phyloP scores from a whole-genome alignment of 176 grass and related monocot species.

The Ensete glaucum region DNA sequence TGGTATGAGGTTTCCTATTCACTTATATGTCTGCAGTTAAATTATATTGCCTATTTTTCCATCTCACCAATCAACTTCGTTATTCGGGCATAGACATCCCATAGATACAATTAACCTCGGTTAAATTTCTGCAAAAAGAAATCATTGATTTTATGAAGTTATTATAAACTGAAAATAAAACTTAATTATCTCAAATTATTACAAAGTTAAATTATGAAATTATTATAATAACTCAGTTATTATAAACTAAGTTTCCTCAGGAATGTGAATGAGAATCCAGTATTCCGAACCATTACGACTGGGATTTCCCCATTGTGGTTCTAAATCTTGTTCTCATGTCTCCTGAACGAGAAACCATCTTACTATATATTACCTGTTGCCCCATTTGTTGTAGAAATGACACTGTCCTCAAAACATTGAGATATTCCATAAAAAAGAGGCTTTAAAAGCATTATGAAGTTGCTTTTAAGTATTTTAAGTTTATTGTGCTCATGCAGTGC shows the following conservation, averaged over 20 bases:
- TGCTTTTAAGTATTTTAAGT: too few species aligned
- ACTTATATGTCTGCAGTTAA: neutral
- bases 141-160: too few species aligned
- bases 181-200: too few species aligned
- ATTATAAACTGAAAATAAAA: too few species aligned
- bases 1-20: slow-evolving; percentile 43
- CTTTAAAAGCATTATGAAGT: neutral
- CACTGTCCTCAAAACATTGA: neutral
- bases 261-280: neutral
- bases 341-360: neutral
- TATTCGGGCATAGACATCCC: too few species aligned
- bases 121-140: too few species aligned
- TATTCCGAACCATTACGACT: neutral
- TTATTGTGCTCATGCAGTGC: too few species aligned
- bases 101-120: too few species aligned
- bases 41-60: neutral
- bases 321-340: neutral
- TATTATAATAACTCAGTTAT: too few species aligned
- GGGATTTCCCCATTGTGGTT: neutral
- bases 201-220: too few species aligned
- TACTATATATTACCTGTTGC: neutral
- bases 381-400: neutral
- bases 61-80: neutral
- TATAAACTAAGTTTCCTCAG: neutral
- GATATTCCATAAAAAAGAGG: neutral